Base-by-base conservation (phyloP, 2,329 filamentous ascomycete genomes). In the Paecilomyces dactylethromorphus region DNA sequence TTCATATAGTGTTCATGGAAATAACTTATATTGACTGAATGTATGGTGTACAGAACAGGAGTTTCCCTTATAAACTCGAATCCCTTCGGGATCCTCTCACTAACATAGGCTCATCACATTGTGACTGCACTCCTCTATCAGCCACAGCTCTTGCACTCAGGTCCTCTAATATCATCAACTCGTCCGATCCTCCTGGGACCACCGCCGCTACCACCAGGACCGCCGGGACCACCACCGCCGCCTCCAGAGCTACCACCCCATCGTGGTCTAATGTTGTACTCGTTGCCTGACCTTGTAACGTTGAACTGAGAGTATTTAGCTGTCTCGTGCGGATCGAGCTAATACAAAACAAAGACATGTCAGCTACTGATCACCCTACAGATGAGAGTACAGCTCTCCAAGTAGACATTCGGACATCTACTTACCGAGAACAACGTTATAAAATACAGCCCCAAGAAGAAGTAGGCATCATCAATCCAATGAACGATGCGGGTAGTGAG, bases 401-500 rank as follows among this genome's bases (percentile, higher is more conserved):
- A 45, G 15, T 45, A 8, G 15, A 18, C 39, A 45, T 4, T 4
- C 39, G 39, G 39, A 18, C 5, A 45, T 21, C 1, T 18, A 68
- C 74, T 32, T 74, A 80, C 78, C 56, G 78, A 75, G 60, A 81
- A 79, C 10, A 82, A 69, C 50, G 76, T 78, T 50, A 78, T 76
- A 29, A 81, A 63, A 59, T 82, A 82, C 24, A 82, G 68, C 5
- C 79, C 79, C 4, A 82, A 51, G 63, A 81, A 80, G 60, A 76
- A 66, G 63, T 81, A 81, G 55, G 76, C 59, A 57, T 66, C 69
- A 54, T 79, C 70, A 59, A 76, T 58, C 66, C 78, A 72, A 62
- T 74, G 74, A 54, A 66, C 68, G 59, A 78, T 55, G 54, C 77
- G 79, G 58, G 77, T 74, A 15, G 75, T 68, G 55, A 81, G 58